phyloP scores from a whole-genome alignment of 2,329 filamentous ascomycete species.

The Blumeria graminis region DNA sequence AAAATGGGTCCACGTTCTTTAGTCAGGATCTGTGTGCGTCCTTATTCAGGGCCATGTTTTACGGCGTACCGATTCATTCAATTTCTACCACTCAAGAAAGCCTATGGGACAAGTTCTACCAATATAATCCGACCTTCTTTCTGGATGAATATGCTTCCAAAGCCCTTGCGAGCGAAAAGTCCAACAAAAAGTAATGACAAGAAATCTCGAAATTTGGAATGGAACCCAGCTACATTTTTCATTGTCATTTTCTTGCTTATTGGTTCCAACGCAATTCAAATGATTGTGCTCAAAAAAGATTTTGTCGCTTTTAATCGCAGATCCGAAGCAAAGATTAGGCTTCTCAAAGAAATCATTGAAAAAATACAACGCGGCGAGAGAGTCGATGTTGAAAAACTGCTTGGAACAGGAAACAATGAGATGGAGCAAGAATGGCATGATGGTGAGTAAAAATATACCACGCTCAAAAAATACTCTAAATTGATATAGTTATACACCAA shows the following conservation, averaged over 20 bases:
- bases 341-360: conserved; percentile 53
- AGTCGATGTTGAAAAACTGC: conserved; percentile 59
- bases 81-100: no score
- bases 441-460: conserved; percentile 24
- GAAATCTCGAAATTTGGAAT: conserved; percentile 31
- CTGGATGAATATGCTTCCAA: conserved; percentile 48
- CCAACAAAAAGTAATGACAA: conserved; percentile 17
- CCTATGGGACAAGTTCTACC: neutral
- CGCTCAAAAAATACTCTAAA: neutral
- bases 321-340: conserved; percentile 53
- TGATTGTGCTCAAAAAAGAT: conserved; percentile 59
- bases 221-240: conserved; percentile 66
- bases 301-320: conserved; percentile 47
- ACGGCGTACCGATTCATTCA: no score
- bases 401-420: conserved; percentile 55
- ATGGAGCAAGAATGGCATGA: conserved; percentile 77
- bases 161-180: conserved; percentile 28
- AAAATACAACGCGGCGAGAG: conserved; percentile 46
- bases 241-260: conserved; percentile 67
- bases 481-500: no score
- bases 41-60: no score
- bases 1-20: no score
- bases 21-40: no score
- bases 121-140: conserved; percentile 19
- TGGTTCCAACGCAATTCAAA: conserved; percentile 86